A percentile compares a stretch with the other conserved stretches of the same genome.
Evolutionary conservation across 495 filamentous ascomycete genomes (phyloP).

Genomic region (Daldinia concentrica): DNA sequence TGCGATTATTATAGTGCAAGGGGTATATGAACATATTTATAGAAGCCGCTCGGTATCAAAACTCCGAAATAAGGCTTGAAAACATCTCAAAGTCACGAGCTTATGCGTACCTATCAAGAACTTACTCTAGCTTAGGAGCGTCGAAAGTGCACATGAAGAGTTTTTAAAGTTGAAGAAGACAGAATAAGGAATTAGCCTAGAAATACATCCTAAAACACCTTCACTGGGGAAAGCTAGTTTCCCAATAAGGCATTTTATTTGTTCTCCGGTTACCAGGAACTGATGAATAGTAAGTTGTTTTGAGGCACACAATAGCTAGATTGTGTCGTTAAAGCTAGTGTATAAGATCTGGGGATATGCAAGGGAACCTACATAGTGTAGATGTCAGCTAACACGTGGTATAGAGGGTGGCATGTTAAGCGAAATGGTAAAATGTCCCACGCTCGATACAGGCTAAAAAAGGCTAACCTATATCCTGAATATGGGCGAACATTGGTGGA

Average conservation of each 20-base stretch:
- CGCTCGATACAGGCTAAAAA: constrained; percentile 28
- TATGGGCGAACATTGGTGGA: neutral
- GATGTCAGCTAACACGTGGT: constrained; percentile 9
- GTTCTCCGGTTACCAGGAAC: neutral
- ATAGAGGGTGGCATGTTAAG: constrained; percentile 7
- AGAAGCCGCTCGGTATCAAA: constrained; percentile 28
- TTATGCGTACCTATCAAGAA: constrained; percentile 16
- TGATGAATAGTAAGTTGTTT: neutral
- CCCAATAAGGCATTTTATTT: neutral
- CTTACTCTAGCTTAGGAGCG: neutral
- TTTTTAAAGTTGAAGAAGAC: neutral
- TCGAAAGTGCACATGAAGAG: neutral
- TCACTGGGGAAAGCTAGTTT: neutral
- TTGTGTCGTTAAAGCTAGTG: constrained; percentile 2
- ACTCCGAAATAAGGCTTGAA: constrained; percentile 26
- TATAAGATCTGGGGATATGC: constrained; percentile 5
- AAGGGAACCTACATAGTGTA: constrained; percentile 2
- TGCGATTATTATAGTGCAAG: constrained; percentile 30
- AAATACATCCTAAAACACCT: neutral
- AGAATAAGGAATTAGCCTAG: neutral
- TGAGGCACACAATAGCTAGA: neutral
- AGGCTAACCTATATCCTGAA: constrained; percentile 7
- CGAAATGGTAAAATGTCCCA: constrained; percentile 6
- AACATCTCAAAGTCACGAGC: neutral
- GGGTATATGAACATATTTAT: constrained; percentile 28